Percentiles rank a stretch among this genome's conserved stretches.
Evolutionary conservation across 129 eudicot species (phyloP).

Genomic region (Arctium minus): DNA sequence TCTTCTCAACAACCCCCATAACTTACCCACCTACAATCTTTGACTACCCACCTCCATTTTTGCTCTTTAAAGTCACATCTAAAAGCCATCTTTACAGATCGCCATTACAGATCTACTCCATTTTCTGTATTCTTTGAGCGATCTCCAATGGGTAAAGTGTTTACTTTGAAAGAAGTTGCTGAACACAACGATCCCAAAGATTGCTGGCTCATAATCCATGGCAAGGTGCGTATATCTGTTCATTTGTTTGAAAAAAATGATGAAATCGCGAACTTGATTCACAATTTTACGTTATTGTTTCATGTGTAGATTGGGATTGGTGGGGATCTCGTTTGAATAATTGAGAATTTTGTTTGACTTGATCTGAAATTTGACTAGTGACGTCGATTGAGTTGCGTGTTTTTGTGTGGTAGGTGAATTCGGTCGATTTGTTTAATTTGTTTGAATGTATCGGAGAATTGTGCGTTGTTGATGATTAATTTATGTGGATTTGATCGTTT

Average conservation of each 20-base stretch:
- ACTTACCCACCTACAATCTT: constrained; percentile 4
- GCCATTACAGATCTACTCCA: background rate
- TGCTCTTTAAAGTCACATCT: background rate
- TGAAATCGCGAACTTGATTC: background rate
- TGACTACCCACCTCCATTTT: constrained; percentile 11
- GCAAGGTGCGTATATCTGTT: constrained; percentile 53
- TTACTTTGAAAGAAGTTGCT: constrained; percentile 65
- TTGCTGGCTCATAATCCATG: constrained; percentile 81
- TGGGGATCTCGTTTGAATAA: background rate
- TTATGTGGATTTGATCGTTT: constrained; percentile 9
- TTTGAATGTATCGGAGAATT: background rate
- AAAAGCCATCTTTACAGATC: background rate
- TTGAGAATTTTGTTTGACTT: background rate
- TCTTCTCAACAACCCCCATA: constrained; percentile 10
- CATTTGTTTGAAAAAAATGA: background rate
- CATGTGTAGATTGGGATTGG: background rate
- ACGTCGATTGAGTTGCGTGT: background rate
- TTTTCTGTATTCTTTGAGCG: background rate
- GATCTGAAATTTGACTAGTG: background rate
- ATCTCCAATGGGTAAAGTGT: constrained; percentile 34
- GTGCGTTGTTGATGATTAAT: background rate
- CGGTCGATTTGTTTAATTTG: background rate
- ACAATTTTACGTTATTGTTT: background rate
- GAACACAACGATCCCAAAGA: constrained; percentile 75
- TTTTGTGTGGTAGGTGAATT: background rate